phyloP scores from a whole-genome alignment of 2,329 filamentous ascomycete species.

The Lasiodiplodia hormozganensis region DNA sequence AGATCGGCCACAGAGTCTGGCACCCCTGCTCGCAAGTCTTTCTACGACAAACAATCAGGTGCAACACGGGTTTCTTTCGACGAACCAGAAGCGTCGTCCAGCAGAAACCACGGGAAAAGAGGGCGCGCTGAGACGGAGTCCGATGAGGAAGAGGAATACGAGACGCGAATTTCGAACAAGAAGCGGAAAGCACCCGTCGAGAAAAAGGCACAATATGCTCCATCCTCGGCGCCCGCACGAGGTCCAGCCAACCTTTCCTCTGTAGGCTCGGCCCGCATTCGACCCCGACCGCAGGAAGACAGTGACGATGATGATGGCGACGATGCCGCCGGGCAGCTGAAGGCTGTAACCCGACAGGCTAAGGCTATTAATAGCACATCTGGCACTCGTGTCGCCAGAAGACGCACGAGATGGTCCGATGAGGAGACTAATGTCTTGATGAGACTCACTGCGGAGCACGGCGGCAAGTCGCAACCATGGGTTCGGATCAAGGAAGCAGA shows the following conservation, averaged over 20 bases:
- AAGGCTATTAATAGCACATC: not conserved
- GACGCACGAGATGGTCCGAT: conserved; percentile 31
- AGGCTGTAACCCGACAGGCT: conserved; percentile 1
- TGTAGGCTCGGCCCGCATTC: not conserved
- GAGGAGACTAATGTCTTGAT: conserved; percentile 1
- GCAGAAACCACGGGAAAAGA: conserved; percentile 36
- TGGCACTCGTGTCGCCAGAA: not conserved
- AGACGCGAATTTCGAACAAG: conserved; percentile 42
- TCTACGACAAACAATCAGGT: conserved; percentile 50
- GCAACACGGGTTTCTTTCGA: conserved; percentile 47
- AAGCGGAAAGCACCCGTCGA: conserved; percentile 39
- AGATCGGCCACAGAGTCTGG: not conserved
- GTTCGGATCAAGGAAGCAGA: conserved; percentile 15
- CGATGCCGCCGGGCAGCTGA: not conserved
- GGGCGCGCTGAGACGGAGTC: conserved; percentile 38
- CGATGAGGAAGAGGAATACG: conserved; percentile 52
- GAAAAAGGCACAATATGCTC: conserved; percentile 30
- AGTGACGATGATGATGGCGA: not conserved
- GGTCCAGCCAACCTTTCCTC: not conserved
- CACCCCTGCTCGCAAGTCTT: conserved; percentile 32
- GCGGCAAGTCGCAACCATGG: not conserved
- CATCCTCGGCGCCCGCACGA: not conserved
- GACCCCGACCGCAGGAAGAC: not conserved
- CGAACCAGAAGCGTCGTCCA: conserved; percentile 37
- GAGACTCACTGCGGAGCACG: not conserved